Evolutionary conservation across 768 basidiomycete genomes (phyloP).

Genomic region (Russula dissimulans): DNA sequence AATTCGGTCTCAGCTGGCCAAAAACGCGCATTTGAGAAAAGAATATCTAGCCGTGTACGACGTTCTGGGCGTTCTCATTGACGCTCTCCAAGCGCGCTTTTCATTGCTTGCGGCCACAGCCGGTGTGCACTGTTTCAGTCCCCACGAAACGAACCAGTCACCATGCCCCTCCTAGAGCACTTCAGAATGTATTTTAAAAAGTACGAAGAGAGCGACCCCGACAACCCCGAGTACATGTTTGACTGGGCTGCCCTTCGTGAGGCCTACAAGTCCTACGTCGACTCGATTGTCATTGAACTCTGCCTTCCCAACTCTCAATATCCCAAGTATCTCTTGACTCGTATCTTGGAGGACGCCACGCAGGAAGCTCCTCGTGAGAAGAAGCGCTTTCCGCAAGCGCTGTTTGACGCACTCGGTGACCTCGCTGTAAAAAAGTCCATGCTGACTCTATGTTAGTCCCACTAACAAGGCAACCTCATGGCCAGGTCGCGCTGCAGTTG

Average conservation of each 20-base stretch:
- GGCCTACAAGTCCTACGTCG: conserved; percentile 68
- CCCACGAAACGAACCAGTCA: conserved; percentile 5
- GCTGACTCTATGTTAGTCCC: background rate
- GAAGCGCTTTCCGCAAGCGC: conserved; percentile 64
- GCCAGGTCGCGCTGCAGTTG: conserved; percentile 54
- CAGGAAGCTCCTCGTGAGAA: conserved; percentile 66
- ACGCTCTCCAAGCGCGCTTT: conserved; percentile 55
- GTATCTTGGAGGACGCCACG: conserved; percentile 60
- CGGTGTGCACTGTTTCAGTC: conserved; percentile 36
- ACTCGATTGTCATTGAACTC: conserved; percentile 76
- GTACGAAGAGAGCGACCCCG: conserved; percentile 29
- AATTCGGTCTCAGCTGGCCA: conserved; percentile 45
- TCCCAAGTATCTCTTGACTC: conserved; percentile 55
- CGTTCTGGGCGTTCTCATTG: conserved; percentile 49
- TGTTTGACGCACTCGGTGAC: conserved; percentile 80
- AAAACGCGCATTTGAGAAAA: conserved; percentile 40
- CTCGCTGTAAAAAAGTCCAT: conserved; percentile 46
- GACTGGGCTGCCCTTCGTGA: conserved; percentile 53
- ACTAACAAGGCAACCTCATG: background rate
- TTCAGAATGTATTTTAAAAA: conserved; percentile 63
- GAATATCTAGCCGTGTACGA: conserved; percentile 59
- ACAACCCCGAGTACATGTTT: conserved; percentile 50
- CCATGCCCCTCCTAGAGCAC: conserved; percentile 41
- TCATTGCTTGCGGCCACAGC: conserved; percentile 61
- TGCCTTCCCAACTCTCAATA: conserved; percentile 65